Evolutionary conservation across 768 basidiomycete species (phyloP), one percentile per base, ranked within the genome.

Genomic region (Trametes villosa): DNA sequence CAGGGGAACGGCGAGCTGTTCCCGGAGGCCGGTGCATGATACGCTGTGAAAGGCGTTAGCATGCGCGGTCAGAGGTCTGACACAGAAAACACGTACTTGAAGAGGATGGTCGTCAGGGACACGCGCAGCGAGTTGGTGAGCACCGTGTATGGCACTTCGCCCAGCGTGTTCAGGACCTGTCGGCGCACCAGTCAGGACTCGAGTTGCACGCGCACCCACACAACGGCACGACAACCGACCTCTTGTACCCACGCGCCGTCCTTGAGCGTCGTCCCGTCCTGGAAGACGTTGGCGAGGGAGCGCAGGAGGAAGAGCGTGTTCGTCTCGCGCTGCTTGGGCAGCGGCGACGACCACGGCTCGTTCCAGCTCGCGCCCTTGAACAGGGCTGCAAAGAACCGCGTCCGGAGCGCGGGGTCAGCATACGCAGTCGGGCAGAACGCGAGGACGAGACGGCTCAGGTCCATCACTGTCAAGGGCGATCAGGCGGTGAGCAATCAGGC

Each of bases 231-330:
- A 33, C 2, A 22, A 22, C 64, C 77, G 29, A 87, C 89, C 70
- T 82, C 77, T 26, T 73, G 71, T 18, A 81, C 74, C 88, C 88
- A 88, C 20, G 66, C 65, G 26, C 76, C 80, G 50, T 83, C 79
- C 7, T 71, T 73, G 40, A 80, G 62, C 5, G 65, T 69, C 8
- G 77, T 71, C 18, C 77, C 80, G 3, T 87, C 87, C 65, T 87
- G 83, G 69, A 95, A 87, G 33, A 81, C 75, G 72, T 99, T 99
- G 27, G 91, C 86, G 34, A 97, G 67, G 0, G 86, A 88, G 33
- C 96, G 83, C 49, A 97, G 77, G 2, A 90, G 78, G 26, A 99
- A 80, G 60, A 96, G 78, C 1, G 88, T 80, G 69, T 98, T 98
- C 18, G 89, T 96, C 71, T 97, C 95, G 57, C 87, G 79, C 8